Percentiles rank a stretch among this genome's conserved stretches.
Conservation (phyloP, 1,284 basidiomycete genomes). For the Microbotryomycetes sp. region DNA sequence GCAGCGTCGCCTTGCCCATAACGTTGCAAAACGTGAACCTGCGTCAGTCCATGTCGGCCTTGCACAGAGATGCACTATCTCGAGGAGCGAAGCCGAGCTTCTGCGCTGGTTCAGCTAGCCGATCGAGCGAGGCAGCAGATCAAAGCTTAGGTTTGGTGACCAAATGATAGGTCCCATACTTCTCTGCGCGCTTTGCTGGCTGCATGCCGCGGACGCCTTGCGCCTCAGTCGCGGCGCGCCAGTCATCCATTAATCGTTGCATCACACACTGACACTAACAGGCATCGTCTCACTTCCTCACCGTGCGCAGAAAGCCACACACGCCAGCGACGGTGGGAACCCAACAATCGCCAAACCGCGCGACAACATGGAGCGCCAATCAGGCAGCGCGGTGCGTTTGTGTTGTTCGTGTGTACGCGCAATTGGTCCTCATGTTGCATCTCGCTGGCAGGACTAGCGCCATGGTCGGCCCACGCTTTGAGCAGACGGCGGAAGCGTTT, state of each 20-base stretch:
- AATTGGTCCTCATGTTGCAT: not conserved
- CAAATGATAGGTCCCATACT: no score
- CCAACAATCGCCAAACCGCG: conserved; percentile 27
- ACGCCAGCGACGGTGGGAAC: conserved; percentile 19
- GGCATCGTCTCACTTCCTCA: no score
- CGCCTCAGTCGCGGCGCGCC: no score
- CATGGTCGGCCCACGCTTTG: conserved; percentile 66
- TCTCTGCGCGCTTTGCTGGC: no score
- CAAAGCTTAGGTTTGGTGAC: no score
- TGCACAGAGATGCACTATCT: no score
- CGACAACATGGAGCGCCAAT: conserved; percentile 12
- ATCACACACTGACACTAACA: no score
- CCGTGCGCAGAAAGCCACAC: conserved; percentile 25
- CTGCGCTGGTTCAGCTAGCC: no score
- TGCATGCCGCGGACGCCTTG: no score
- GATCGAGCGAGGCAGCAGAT: no score
- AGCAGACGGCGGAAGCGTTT: conserved; percentile 76
- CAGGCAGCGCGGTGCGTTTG: conserved; percentile 18
- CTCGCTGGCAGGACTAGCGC: conserved; percentile 35
- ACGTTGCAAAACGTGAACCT: not conserved
- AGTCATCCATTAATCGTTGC: no score
- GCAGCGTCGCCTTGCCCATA: not conserved
- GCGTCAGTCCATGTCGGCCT: not conserved
- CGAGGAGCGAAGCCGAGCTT: no score
- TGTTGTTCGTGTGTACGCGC: not conserved